These are phyloP conservation scores for Fraxinus pennsylvanica DNA, from an alignment of 257 asterid genomes.

Conservation along the genomic window DNA sequence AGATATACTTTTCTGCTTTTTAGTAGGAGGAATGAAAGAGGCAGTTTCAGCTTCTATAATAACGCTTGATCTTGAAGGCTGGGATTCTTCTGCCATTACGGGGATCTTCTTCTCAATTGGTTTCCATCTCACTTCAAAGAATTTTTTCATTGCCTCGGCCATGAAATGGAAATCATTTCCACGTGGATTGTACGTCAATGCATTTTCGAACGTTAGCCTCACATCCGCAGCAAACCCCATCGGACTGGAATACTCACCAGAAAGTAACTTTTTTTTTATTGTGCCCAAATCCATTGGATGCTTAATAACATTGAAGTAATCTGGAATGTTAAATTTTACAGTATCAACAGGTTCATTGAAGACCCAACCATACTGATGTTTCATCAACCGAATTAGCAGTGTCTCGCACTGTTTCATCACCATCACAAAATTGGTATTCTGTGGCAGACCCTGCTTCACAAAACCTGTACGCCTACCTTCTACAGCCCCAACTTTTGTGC, in stretches of 20 bases:
- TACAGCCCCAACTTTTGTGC: conserved; percentile 50
- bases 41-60: conserved; percentile 48
- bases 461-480: conserved; percentile 41
- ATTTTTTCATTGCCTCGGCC: conserved; percentile 58
- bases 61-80: conserved; percentile 48
- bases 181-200: conserved; percentile 71
- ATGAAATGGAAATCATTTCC: conserved; percentile 59
- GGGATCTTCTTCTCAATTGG: conserved; percentile 66
- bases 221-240: conserved; percentile 76
- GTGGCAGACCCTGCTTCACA: conserved; percentile 35
- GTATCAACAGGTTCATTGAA: conserved; percentile 78
- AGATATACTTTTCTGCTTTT: conserved; percentile 53
- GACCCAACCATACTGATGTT: conserved; percentile 59
- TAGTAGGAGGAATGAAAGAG: conserved; percentile 48
- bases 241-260: conserved; percentile 57
- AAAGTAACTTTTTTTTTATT: conserved; percentile 49
- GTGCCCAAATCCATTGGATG: conserved; percentile 97
- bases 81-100: conserved; percentile 34
- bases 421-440: conserved; percentile 42
- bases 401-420: conserved; percentile 72
- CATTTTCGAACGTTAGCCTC: conserved; percentile 73
- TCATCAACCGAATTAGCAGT: conserved; percentile 53
- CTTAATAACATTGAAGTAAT: conserved; percentile 67
- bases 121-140: conserved; percentile 77
- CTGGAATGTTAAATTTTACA: conserved; percentile 64